Base-by-base conservation (phyloP, 257 asterid species). In the Primulina huaijiensis region DNA sequence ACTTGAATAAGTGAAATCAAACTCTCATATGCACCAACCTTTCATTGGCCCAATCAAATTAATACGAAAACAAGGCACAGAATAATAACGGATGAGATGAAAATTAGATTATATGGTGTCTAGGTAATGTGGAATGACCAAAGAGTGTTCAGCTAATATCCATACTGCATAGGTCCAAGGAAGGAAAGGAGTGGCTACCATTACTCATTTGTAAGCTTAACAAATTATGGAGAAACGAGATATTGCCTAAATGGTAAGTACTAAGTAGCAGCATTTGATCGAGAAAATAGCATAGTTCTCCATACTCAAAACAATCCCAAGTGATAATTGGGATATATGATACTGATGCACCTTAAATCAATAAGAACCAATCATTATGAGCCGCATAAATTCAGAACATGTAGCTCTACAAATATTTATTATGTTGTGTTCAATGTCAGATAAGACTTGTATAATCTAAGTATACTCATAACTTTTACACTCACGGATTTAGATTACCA, bases 1-100 rank as follows among this genome's bases (percentile, higher is more conserved):
- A 67, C 56, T 60, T 46, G 43, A 76, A 75, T 21, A 56, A 74
- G 69, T 73, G 62, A 70, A 76, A 67, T 64, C 37, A 25, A 53
- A 59, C 53, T 63, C 21, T 35, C 56, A 50, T 70, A 37, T 70
- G 10, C 60, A 57, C 21, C 62, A 58, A 33, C 60, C 66, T 66
- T 21, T 30, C 8, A 30, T 40, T 67, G 57, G 53, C 60, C 58
- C 31, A 61, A 50, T 19, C 27, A 31, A 19, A 70, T 20, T 58
- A 16, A 60, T 27, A 65, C 37, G 14, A 80, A 65, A 23, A 57
- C 30, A 16, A 66, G 53, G 71, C 21, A 61, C 46, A 31, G 27
- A 43, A 64, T 40, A 55, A 34, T 65, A 30, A 64, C 5, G 19
- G 64, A 71, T 30, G 43, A 37, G 62, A 62, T 62, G 20, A 57